Percentiles rank a stretch among this genome's conserved stretches.
Evolutionary conservation across 73 alveolate species (phyloP).

Genomic region (Symbiodinium pilosum): DNA sequence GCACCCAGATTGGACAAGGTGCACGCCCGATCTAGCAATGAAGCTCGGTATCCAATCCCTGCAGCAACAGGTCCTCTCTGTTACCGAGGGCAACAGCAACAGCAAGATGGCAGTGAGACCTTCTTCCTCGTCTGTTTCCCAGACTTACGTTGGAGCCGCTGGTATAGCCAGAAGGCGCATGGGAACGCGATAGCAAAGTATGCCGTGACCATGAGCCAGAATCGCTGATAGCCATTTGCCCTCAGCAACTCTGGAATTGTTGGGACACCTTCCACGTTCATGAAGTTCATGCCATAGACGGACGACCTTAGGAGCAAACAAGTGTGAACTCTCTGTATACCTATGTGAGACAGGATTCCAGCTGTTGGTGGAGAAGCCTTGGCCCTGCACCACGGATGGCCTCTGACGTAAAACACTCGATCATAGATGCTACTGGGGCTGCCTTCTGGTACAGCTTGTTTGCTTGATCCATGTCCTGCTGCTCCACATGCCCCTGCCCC

Average conservation of each 20-base stretch:
- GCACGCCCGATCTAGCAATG: not conserved
- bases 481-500: too few relatives aligned
- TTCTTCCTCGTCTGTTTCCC: not conserved
- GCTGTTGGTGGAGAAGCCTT: too few relatives aligned
- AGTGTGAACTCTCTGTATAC: too few relatives aligned
- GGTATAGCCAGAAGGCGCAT: conserved; percentile 47
- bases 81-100: conserved; percentile 14
- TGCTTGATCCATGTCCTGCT: too few relatives aligned
- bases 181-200: conserved; percentile 37
- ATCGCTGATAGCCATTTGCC: conserved; percentile 17
- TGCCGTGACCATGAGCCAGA: conserved; percentile 14
- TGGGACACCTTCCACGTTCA: conserved; percentile 30
- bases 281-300: conserved; percentile 89
- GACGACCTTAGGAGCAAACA: not conserved
- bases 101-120: not conserved
- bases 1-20: not conserved
- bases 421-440: too few relatives aligned
- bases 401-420: too few relatives aligned
- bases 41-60: not conserved
- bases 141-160: conserved; percentile 32
- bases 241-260: conserved; percentile 46
- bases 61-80: not conserved
- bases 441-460: too few relatives aligned
- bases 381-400: too few relatives aligned
- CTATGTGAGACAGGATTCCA: too few relatives aligned